These are phyloP conservation scores for Zarea fungicola DNA, from an alignment of 2,329 filamentous ascomycete genomes.

Conservation along the genomic window DNA sequence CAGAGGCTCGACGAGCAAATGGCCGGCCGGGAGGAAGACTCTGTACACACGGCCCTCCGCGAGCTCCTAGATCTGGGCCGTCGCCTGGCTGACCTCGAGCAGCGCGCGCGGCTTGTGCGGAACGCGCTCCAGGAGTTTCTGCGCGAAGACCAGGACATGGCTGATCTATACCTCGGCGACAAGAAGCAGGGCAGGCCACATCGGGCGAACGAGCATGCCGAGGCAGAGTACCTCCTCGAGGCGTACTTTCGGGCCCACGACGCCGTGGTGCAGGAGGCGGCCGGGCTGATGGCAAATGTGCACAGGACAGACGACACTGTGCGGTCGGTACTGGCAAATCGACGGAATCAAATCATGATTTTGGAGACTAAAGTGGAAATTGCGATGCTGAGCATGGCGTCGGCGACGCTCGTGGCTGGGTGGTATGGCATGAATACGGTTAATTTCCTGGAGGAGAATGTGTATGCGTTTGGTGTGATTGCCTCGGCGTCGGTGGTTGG, in stretches of 20 bases:
- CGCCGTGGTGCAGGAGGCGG: conserved; percentile 25
- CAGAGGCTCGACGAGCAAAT: conserved; percentile 7
- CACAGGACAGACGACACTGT: conserved; percentile 28
- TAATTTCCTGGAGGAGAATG: conserved; percentile 30
- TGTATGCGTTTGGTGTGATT: conserved; percentile 21
- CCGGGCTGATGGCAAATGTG: conserved; percentile 24
- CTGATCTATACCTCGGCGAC: conserved; percentile 31
- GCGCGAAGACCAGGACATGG: conserved; percentile 31
- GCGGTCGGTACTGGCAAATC: conserved; percentile 27
- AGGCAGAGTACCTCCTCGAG: conserved; percentile 32
- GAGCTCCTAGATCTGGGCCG: conserved; percentile 24
- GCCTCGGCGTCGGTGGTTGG: conserved; percentile 4
- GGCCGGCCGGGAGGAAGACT: conserved; percentile 14
- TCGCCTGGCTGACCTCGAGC: conserved; percentile 24
- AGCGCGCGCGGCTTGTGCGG: conserved; percentile 28
- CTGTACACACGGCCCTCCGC: conserved; percentile 22
- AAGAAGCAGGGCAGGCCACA: conserved; percentile 24
- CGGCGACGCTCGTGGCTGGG: conserved; percentile 30
- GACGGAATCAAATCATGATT: conserved; percentile 34
- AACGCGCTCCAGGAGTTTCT: conserved; percentile 28
- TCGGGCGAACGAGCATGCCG: conserved; percentile 26
- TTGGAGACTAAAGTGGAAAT: conserved; percentile 32
- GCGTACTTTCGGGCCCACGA: conserved; percentile 32
- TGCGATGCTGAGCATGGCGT: conserved; percentile 29
- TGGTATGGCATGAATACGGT: conserved; percentile 33